Conservation (phyloP, 805 yeast genomes). For the Hanseniaspora vineae region DNA sequence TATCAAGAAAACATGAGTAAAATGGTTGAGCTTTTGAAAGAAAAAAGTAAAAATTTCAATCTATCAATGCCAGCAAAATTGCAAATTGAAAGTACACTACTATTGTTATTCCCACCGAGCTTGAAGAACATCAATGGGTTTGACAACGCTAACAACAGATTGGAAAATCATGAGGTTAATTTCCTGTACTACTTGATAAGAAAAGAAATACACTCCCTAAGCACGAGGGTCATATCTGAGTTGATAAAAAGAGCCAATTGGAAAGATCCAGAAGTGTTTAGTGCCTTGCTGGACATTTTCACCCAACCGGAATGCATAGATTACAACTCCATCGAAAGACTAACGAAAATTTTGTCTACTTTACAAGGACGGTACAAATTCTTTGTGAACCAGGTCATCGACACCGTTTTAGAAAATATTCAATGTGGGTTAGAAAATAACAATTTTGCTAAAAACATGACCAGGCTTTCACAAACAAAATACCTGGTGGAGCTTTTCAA, state of each 20-base stretch:
- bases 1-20: conserved; percentile 46
- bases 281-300: conserved; percentile 30
- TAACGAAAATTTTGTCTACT: conserved; percentile 36
- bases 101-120: conserved; percentile 43
- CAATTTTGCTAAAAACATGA: conserved; percentile 45
- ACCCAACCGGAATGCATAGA: conserved; percentile 48
- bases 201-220: conserved; percentile 32
- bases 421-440: conserved; percentile 53
- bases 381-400: conserved; percentile 38
- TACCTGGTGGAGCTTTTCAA: conserved; percentile 49
- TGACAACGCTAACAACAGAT: conserved; percentile 17
- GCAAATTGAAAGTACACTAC: conserved; percentile 44
- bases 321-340: conserved; percentile 37
- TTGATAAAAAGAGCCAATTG: conserved; percentile 35
- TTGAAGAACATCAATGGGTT: conserved; percentile 24
- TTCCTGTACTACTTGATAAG: conserved; percentile 40
- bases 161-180: conserved; percentile 27
- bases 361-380: conserved; percentile 25
- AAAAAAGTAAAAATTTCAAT: conserved; percentile 34
- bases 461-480: conserved; percentile 46
- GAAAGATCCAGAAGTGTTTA: conserved; percentile 24
- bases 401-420: conserved; percentile 51
- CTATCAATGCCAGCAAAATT: conserved; percentile 43
- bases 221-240: conserved; percentile 23
- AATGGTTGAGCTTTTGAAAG: conserved; percentile 44